Base-by-base conservation (phyloP, 805 yeast species). In the Candida glaebosa region DNA sequence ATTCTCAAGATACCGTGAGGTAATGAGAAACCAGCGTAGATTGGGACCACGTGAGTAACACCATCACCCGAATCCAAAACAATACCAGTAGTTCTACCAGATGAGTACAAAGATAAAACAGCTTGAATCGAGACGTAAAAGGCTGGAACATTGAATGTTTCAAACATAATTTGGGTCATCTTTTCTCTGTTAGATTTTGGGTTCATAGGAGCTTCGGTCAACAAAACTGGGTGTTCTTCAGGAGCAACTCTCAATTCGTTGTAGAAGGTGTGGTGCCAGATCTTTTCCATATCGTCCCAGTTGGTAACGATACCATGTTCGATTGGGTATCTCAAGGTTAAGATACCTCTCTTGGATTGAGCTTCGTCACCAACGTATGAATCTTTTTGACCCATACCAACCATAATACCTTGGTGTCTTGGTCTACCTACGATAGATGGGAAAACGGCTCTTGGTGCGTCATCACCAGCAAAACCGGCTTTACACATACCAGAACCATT, bases 401-500 rank as follows among this genome's bases (percentile, higher is more conserved):
- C 98, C 97, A 90, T 90, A 81, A 89, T 90, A 84, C 98, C 98
- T 75, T 93, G 98, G 74, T 93, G 99, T 83, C 96, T 90, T 79
- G 99, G 98, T 79, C 99, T 93, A 78, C 99, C 99, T 54, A 91
- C 99, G 66, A 93, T 91, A 50, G 98, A 93, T 67, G 99, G 99
- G 91, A 93, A 93, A 60, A 93, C 99, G 64, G 99, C 98, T 75
- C 97, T 87, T 69, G 99, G 99, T 54, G 98, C 98, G 79, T 93
- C 99, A 69, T 93, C 98, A 80, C 99, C 99, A 82, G 99, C 98
- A 71, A 90, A 93, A 76, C 99, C 99, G 91, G 99, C 99, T 74
- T 93, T 93, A 84, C 99, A 93, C 98, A 93, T 93, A 82, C 99
- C 99, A 68, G 99, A 93, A 79, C 99, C 99, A 78, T 91, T 91